phyloP scores from a whole-genome alignment of 2,329 filamentous ascomycete genomes.

The Elsinoe batatas region DNA sequence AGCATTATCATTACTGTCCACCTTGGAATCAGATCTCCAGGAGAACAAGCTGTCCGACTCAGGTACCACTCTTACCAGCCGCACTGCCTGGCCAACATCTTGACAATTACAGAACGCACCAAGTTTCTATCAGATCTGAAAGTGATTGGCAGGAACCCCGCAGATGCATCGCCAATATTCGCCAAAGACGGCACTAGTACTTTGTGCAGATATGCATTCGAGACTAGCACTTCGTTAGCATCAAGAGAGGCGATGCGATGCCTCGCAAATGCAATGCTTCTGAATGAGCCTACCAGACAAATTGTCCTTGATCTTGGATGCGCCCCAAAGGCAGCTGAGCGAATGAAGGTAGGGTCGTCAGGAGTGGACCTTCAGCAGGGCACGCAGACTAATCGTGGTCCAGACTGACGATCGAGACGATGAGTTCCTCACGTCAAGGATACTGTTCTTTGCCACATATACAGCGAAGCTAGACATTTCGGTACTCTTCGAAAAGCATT shows the following conservation, averaged over 20 bases:
- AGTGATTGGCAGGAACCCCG: conserved; percentile 62
- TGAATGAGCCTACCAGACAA: conserved; percentile 59
- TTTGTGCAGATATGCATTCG: conserved; percentile 63
- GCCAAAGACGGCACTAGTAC: conserved; percentile 68
- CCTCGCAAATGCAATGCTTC: conserved; percentile 72
- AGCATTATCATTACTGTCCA: conserved; percentile 9
- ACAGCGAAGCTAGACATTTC: conserved; percentile 58
- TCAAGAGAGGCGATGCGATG: conserved; percentile 71
- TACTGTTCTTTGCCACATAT: conserved; percentile 74
- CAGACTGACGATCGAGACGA: conserved; percentile 64
- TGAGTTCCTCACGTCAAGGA: conserved; percentile 73
- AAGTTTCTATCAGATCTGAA: conserved; percentile 56
- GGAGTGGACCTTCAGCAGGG: not conserved
- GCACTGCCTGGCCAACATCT: not conserved
- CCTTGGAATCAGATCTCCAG: conserved; percentile 51
- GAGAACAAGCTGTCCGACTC: conserved; percentile 48
- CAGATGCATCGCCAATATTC: conserved; percentile 72
- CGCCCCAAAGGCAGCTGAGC: conserved; percentile 56
- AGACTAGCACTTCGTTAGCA: conserved; percentile 50
- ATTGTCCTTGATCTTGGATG: conserved; percentile 62
- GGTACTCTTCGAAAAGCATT: conserved; percentile 54
- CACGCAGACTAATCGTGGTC: not conserved
- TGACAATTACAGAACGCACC: conserved; percentile 47
- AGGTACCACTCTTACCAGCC: conserved; percentile 38
- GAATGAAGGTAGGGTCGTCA: conserved; percentile 45